Percentiles rank a stretch among this genome's conserved stretches.
Evolutionary conservation across 805 yeast genomes (phyloP).

Genomic region (Candida namnaoensis): DNA sequence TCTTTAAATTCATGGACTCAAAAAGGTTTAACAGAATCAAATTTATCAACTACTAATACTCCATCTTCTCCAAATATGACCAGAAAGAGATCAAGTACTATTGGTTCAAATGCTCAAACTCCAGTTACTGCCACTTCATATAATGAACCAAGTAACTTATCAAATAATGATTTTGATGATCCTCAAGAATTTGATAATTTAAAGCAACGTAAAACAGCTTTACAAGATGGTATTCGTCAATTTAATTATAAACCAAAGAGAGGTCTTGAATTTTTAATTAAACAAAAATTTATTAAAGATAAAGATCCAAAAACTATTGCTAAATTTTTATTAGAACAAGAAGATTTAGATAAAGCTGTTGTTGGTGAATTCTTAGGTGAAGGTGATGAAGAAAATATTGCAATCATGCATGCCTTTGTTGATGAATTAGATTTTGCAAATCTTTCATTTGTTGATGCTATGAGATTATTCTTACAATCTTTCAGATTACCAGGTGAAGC

Average conservation of each 20-base stretch:
- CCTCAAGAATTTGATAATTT: slow-evolving; percentile 79
- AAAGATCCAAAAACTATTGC: slow-evolving; percentile 68
- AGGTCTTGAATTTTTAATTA: slow-evolving; percentile 59
- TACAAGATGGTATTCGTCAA: slow-evolving; percentile 66
- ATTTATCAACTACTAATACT: slow-evolving; percentile 7
- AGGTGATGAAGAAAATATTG: slow-evolving; percentile 68
- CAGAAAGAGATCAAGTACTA: slow-evolving; percentile 19
- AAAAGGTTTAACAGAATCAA: slow-evolving; percentile 33
- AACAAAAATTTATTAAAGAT: slow-evolving; percentile 52
- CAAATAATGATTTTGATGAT: slow-evolving; percentile 43
- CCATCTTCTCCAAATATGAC: slow-evolving; percentile 3
- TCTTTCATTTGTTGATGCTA: slow-evolving; percentile 71
- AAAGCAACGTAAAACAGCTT: slow-evolving; percentile 75
- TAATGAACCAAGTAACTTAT: not conserved
- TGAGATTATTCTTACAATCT: slow-evolving; percentile 75
- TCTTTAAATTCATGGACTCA: slow-evolving; percentile 87
- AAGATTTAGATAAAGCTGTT: slow-evolving; percentile 71
- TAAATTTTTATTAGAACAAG: slow-evolving; percentile 59
- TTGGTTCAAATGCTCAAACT: slow-evolving; percentile 11
- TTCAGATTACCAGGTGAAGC: slow-evolving; percentile 98
- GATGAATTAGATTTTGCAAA: slow-evolving; percentile 74
- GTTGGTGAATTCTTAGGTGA: slow-evolving; percentile 93
- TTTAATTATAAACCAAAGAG: slow-evolving; percentile 82
- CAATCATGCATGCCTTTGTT: slow-evolving; percentile 89
- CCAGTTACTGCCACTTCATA: slow-evolving; percentile 3